Conservation (phyloP, 495 filamentous ascomycete genomes). For the Gamarada debralockiae region DNA sequence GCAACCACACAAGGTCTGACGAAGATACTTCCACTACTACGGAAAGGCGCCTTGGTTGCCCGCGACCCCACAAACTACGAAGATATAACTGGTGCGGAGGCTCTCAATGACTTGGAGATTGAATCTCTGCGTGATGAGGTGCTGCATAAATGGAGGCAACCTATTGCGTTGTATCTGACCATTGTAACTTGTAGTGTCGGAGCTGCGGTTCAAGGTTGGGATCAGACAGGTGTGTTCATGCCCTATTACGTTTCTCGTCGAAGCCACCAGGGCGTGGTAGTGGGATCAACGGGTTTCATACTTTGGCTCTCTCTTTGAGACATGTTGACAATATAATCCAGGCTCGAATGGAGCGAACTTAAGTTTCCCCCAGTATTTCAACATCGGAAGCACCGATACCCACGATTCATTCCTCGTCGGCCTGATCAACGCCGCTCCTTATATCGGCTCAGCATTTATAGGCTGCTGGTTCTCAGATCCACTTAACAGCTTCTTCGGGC, state of each 20-base stretch:
- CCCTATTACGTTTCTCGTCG: too few relatives aligned
- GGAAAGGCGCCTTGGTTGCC: conserved; percentile 59
- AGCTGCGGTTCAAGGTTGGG: conserved; percentile 71
- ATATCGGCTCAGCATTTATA: conserved; percentile 28
- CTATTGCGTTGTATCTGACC: conserved; percentile 49
- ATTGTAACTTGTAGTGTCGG: conserved; percentile 67
- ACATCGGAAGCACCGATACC: conserved; percentile 19
- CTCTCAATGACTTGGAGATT: conserved; percentile 51
- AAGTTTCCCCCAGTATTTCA: conserved; percentile 17
- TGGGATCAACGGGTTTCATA: too few relatives aligned
- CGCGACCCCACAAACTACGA: conserved; percentile 46
- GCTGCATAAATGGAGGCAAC: conserved; percentile 61
- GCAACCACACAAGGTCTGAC: conserved; percentile 34
- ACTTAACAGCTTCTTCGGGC: conserved; percentile 61
- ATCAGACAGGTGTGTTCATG: conserved; percentile 26
- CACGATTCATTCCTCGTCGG: conserved; percentile 45
- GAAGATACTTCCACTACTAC: conserved; percentile 44
- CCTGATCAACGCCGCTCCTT: conserved; percentile 20
- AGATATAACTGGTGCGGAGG: conserved; percentile 38
- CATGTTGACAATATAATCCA: neutral
- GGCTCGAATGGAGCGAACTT: conserved; percentile 19
- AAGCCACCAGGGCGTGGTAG: too few relatives aligned
- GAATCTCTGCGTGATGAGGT: conserved; percentile 48
- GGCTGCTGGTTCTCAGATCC: conserved; percentile 72
- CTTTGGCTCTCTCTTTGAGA: neutral